A percentile compares a stretch with the other conserved stretches of the same genome.
Conservation (phyloP, 805 yeast species). For the Komagataella kurtzmanii region DNA sequence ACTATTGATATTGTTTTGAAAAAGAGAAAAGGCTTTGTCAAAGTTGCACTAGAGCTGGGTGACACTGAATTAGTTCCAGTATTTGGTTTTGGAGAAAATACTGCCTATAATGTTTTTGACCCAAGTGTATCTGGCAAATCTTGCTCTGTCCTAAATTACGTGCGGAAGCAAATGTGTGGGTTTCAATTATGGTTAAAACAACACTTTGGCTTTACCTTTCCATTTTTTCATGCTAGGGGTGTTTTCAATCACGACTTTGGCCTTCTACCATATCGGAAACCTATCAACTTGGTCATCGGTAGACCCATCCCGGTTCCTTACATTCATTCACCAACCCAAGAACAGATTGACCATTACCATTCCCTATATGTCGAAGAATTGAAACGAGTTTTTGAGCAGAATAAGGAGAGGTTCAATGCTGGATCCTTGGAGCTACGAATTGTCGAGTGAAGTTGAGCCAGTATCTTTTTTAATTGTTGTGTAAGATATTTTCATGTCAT, state of each 20-base stretch:
- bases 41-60: constrained; percentile 69
- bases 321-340: constrained; percentile 23
- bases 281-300: constrained; percentile 67
- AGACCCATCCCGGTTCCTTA: constrained; percentile 49
- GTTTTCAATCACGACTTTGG: constrained; percentile 90
- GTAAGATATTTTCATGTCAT: not conserved
- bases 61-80: constrained; percentile 77
- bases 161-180: constrained; percentile 26
- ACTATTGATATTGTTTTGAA: constrained; percentile 58
- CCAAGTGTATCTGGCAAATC: constrained; percentile 14
- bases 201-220: constrained; percentile 71
- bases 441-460: constrained; percentile 19
- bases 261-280: constrained; percentile 70
- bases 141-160: constrained; percentile 7
- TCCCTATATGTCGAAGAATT: constrained; percentile 52
- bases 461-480: not conserved
- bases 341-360: constrained; percentile 61
- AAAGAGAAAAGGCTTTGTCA: constrained; percentile 79
- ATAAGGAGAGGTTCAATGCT: constrained; percentile 41
- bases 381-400: constrained; percentile 46
- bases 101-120: constrained; percentile 29
- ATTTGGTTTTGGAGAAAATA: constrained; percentile 83
- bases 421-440: constrained; percentile 34
- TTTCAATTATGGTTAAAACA: constrained; percentile 65
- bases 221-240: constrained; percentile 86